Evolutionary conservation across 1,284 basidiomycete genomes (phyloP).

Genomic region (Gomphus bonarii): DNA sequence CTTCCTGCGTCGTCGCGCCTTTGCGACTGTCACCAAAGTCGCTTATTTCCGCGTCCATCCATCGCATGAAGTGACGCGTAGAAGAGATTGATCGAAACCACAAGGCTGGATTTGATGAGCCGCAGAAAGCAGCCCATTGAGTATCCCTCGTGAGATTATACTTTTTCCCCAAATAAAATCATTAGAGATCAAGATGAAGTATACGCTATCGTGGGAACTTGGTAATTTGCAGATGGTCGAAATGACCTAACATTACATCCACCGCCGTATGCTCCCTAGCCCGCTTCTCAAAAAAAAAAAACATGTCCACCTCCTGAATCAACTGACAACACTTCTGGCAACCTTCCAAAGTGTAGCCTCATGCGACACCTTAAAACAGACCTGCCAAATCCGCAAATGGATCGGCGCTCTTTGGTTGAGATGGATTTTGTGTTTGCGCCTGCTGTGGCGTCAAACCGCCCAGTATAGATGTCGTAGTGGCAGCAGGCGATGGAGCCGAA

Average conservation of each 20-base stretch:
- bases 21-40: background rate
- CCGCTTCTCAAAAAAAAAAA: background rate
- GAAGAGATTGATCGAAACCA: background rate
- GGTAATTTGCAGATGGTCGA: background rate
- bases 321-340: background rate
- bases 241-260: background rate
- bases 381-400: conserved; percentile 74
- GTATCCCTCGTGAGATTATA: no score
- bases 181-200: no score
- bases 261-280: background rate
- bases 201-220: background rate
- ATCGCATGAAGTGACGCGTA: background rate
- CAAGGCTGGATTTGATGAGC: background rate
- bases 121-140: background rate
- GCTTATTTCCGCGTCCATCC: background rate
- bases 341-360: background rate
- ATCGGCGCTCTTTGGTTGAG: conserved; percentile 36
- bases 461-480: conserved; percentile 17
- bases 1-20: background rate
- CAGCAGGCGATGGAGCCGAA: conserved; percentile 13
- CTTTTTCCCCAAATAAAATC: no score
- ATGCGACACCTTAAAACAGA: conserved; percentile 39
- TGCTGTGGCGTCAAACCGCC: conserved; percentile 12
- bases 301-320: background rate
- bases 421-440: conserved; percentile 21